Base-by-base conservation (phyloP, 1,139 yeast genomes). In the Kodamaea alishanica region DNA sequence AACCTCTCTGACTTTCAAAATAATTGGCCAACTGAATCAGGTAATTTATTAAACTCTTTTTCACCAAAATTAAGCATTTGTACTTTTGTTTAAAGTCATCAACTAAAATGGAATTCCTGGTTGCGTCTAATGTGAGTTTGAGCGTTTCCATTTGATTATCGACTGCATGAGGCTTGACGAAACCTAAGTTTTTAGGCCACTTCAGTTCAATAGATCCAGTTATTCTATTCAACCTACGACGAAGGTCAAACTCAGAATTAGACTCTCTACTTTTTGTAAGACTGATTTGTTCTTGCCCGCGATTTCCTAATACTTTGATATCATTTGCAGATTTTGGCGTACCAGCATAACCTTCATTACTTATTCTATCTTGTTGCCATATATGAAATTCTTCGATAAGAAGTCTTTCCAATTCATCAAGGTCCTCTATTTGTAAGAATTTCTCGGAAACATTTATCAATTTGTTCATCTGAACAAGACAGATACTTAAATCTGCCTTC, bases 1-100 rank as follows among this genome's bases (percentile, higher is more conserved):
- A 55, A 20, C 31, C 27, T 10, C 39, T 32, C 40, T 58, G 63
- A 7, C 25, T 28, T 12, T 39, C 35, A 36, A 41, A 35, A 34
- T 55, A 56, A 24, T 30, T 25, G 15, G n/a, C 8, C 9, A 37
- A 10, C n/a, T 32, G 33, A 15, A 15, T 10, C 22, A 15, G 31
- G 12, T 22, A 30, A 8, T 33, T 37, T 9, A 28, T 24, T 2
- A 43, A 24, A 6, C 30, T 30, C 8, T 34, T 30, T 22, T 31
- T 34, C 25, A 41, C n/a, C 23, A 24, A 25, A 9, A 37, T 28
- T 26, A 32, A 25, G 6, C 26, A 11, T 8, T 34, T 34, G 24
- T 24, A 30, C 20, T 38, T 38, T 10, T 23, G 9, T 8, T 24
- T 23, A 20, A 38, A 38, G 11, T 23, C 30, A 4, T 30, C 22